A percentile compares a stretch with the other conserved stretches of the same genome.
phyloP scores from a whole-genome alignment of 1,284 basidiomycete genomes.

The Moesziomyces globuligerus region DNA sequence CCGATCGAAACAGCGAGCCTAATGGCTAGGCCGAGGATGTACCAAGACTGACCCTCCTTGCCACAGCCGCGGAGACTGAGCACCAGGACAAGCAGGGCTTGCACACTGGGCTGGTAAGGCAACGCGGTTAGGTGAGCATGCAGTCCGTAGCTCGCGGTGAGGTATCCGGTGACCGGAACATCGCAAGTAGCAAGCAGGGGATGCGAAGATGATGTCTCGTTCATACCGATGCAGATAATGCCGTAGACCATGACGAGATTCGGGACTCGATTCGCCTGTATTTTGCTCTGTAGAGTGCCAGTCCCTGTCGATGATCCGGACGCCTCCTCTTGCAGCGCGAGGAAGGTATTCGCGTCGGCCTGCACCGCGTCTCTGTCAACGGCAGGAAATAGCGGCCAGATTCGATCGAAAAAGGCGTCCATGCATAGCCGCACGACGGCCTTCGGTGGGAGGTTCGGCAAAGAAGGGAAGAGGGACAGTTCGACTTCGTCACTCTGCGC shows the following conservation, averaged over 20 bases:
- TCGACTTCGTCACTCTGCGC: slow-evolving; percentile 14
- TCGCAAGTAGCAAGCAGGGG: neutral
- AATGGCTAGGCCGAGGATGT: slow-evolving; percentile 10
- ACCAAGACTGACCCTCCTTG: slow-evolving; percentile 17
- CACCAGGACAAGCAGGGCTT: slow-evolving; percentile 10
- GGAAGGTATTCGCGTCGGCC: slow-evolving; percentile 6
- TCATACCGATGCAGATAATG: slow-evolving; percentile 9
- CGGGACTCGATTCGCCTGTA: slow-evolving; percentile 2
- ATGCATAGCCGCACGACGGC: slow-evolving; percentile 1
- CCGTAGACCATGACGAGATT: slow-evolving; percentile 6
- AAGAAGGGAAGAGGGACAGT: slow-evolving; percentile 1
- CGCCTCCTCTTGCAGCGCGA: slow-evolving; percentile 2
- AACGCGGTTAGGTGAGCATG: slow-evolving; percentile 10
- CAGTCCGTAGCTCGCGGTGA: slow-evolving; percentile 10
- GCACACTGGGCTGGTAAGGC: slow-evolving; percentile 12
- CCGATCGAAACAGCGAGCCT: slow-evolving; percentile 13
- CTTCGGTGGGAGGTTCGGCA: slow-evolving; percentile 4
- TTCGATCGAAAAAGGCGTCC: slow-evolving; percentile 8
- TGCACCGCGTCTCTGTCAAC: slow-evolving; percentile 8
- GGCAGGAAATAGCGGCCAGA: slow-evolving; percentile 12
- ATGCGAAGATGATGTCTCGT: slow-evolving; percentile 2
- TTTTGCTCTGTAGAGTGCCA: slow-evolving; percentile 3
- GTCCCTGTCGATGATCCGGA: neutral
- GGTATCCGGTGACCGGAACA: neutral
- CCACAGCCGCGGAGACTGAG: slow-evolving; percentile 11